Conservation (phyloP, 441 rosid genomes). For the Erodium moschatum region DNA sequence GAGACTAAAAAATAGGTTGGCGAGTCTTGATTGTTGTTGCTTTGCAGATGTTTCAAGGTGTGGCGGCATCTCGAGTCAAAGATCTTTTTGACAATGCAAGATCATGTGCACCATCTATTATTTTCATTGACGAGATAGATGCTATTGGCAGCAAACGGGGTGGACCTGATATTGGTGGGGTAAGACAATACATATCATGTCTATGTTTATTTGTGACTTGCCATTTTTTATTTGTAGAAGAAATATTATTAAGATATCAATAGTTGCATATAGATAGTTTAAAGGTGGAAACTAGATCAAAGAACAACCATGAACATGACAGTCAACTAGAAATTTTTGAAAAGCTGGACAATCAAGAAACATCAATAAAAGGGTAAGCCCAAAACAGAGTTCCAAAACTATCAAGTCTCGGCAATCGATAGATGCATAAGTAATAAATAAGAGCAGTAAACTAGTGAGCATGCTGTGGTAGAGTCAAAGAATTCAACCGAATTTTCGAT, state of each 20-base stretch:
- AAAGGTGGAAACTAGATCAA: too few relatives aligned
- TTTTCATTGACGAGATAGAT: constrained; percentile 94
- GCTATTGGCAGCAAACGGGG: constrained; percentile 98
- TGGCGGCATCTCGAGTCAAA: constrained; percentile 97
- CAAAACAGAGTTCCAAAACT: too few relatives aligned
- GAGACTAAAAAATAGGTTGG: neutral
- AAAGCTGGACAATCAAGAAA: too few relatives aligned
- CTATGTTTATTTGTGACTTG: neutral
- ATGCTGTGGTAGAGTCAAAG: too few relatives aligned
- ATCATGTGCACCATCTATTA: constrained; percentile 87
- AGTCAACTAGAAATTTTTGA: neutral
- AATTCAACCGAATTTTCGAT: too few relatives aligned
- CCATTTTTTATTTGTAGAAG: neutral
- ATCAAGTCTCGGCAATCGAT: too few relatives aligned
- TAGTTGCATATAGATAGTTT: too few relatives aligned
- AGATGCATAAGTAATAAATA: too few relatives aligned
- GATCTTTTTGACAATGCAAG: constrained; percentile 90
- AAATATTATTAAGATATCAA: too few relatives aligned
- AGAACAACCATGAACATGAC: neutral
- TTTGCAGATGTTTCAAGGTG: constrained; percentile 93
- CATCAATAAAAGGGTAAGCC: too few relatives aligned
- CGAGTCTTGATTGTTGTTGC: constrained; percentile 15
- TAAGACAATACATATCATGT: constrained; percentile 29
- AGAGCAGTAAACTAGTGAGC: too few relatives aligned
- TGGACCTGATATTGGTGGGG: constrained; percentile 98